Base-by-base conservation (phyloP, 1,284 basidiomycete species). In the Ceratobasidium theobromae region DNA sequence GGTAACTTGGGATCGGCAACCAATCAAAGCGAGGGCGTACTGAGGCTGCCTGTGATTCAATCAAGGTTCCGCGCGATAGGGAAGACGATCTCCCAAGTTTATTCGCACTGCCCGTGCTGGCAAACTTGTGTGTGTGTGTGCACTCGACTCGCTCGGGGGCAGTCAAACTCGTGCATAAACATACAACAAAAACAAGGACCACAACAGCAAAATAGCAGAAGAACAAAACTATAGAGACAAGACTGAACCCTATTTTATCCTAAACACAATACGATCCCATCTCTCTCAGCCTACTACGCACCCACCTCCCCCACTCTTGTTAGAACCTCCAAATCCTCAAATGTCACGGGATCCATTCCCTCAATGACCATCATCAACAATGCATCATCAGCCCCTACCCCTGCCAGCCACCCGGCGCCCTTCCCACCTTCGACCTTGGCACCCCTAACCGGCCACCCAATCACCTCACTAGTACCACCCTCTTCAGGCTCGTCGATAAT, bases 321-420 rank as follows among this genome's bases (percentile, higher is more conserved):
- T 53, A 92, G 76, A 73, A 88, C 90, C 70, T 90, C 88, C 76
- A 92, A 73, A 76, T 91, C 90, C 33, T 80, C 76, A 72, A 91
- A 91, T 80, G 87, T 80, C 18, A 84, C 78, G 30, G 82, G 81
- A 74, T 92, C 90, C 48, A 89, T 75, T 68, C 89, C 88, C 46
- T 83, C 79, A 71, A 81, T 77, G 79, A 86, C 80, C 78, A 91
- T 77, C 70, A 91, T 75, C 45, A 85, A 83, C 83, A 91, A 88
- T 54, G 85, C 80, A 73, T 93, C 90, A 70, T 82, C 82, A 3
- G 57, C 25, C 49, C 65, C 65, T 8, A 45, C 38, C 8, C 68
- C 68, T 0, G 68, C 64, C 41, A 69, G 53, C 53, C 65, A 53
- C 4, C 68, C 68, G 5, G 57, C 40, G 12, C 68, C 68, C 21